Evolutionary conservation across 495 filamentous ascomycete genomes (phyloP).

Genomic region (Eremomyces bilateralis): DNA sequence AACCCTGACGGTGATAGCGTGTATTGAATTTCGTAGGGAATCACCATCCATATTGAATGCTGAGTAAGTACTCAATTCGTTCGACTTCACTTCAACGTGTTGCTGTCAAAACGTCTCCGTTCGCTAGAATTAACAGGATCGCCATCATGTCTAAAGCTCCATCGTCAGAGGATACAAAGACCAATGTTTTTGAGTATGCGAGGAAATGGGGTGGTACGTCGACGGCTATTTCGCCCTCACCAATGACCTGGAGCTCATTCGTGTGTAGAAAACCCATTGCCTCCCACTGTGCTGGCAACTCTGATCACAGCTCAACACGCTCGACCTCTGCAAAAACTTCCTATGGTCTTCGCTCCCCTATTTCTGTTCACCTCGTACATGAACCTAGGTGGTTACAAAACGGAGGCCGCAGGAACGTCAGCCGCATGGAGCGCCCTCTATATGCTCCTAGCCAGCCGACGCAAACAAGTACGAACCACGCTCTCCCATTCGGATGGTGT

Average conservation of each 20-base stretch:
- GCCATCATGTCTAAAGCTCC: conserved; percentile 6
- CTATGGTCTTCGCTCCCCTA: conserved; percentile 62
- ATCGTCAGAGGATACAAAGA: conserved; percentile 17
- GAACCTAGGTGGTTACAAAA: conserved; percentile 54
- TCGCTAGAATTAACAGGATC: no score
- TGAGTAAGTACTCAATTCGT: no score
- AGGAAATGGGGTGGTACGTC: conserved; percentile 57
- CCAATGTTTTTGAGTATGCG: conserved; percentile 29
- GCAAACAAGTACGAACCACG: conserved; percentile 29
- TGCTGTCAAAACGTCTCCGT: no score
- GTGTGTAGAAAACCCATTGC: conserved; percentile 52
- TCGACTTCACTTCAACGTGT: no score
- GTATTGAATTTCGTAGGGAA: no score
- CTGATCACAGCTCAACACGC: conserved; percentile 57
- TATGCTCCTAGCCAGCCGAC: conserved; percentile 47
- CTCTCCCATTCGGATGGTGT: no score
- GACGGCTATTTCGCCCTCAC: not conserved
- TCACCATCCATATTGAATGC: no score
- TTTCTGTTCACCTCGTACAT: conserved; percentile 77
- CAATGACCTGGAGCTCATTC: conserved; percentile 6
- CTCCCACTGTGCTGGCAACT: conserved; percentile 56
- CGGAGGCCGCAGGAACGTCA: conserved; percentile 62
- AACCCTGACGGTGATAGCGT: no score
- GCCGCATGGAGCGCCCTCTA: conserved; percentile 80
- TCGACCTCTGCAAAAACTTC: conserved; percentile 51